phyloP scores from a whole-genome alignment of 805 yeast species.

The Ogataea neopini region DNA sequence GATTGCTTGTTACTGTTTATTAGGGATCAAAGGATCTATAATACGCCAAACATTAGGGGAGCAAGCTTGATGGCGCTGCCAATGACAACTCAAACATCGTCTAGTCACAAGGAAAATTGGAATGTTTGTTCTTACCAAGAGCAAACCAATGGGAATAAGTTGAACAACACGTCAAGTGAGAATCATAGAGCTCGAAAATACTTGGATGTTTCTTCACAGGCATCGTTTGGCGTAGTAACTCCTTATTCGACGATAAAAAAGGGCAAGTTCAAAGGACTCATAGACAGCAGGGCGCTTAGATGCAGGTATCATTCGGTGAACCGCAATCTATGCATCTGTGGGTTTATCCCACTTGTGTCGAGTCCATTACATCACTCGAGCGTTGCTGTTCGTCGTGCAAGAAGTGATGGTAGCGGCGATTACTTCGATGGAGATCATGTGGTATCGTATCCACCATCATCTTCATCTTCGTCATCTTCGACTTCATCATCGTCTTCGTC shows the following conservation, averaged over 20 bases:
- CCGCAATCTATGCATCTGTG: conserved; percentile 21
- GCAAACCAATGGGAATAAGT: neutral
- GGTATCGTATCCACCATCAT: conserved; percentile 11
- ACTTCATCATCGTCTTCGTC: conserved; percentile 21
- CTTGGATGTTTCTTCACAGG: neutral
- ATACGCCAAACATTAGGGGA: neutral
- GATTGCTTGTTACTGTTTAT: neutral
- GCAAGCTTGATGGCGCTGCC: neutral
- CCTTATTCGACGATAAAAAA: conserved; percentile 17
- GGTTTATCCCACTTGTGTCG: conserved; percentile 21
- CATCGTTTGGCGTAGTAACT: conserved; percentile 1
- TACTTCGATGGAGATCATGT: neutral
- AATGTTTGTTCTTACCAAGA: conserved; percentile 1
- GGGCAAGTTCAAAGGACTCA: conserved; percentile 24
- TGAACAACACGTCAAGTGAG: neutral
- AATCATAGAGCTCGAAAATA: neutral
- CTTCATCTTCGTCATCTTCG: conserved; percentile 17
- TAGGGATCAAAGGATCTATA: neutral
- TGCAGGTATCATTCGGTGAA: conserved; percentile 22
- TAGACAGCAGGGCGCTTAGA: conserved; percentile 23
- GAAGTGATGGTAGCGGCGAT: neutral
- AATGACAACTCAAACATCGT: conserved; percentile 1
- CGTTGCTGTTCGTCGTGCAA: neutral
- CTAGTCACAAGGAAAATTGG: conserved; percentile 15
- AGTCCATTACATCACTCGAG: conserved; percentile 21